Evolutionary conservation across 2,329 filamentous ascomycete genomes (phyloP), one percentile per base, ranked within the genome.

Genomic region (Aspergillus ochraceus): DNA sequence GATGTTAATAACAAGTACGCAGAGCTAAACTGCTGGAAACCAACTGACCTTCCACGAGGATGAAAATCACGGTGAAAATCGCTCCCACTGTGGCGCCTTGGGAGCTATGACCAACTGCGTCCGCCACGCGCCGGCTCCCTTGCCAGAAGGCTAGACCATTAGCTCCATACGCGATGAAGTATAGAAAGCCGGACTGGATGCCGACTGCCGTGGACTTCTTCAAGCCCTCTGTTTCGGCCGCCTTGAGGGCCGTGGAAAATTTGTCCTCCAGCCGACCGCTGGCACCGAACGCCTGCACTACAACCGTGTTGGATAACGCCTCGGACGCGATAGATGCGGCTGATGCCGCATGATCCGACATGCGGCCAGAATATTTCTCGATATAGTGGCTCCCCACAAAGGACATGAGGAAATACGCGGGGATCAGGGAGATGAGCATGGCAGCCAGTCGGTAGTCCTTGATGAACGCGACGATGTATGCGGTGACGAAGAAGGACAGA

Each of bases 111-210:
- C 54, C 54, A 22, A 74, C 68, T 4, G 68, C 54, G n/a, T 68
- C 75, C 11, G 80, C 81, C 47, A 87, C 81, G 54, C 81, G 81
- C 39, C 77, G 79, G 62, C 84, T 87, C 52, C 87, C 88, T 70
- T 89, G 83, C 86, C 86, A 90, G 68, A 88, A 90, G 0, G 87
- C 86, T 14, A 90, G 77, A 1, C 85, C 86, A 69, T 89, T 90
- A 6, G 86, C 86, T 2, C 85, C 82, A 64, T 88, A 90, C 4
- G 86, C 85, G 63, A 90, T 84, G 63, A 90, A 90, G 69, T 88
- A 90, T 6, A 90, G 75, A 17, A 84, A 71, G 10, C 87, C 87
- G 8, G 85, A 80, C 67, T 89, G 86, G 0, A 84, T 71, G 4
- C 83, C 88, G 26, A 83, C 79, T 0, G 82, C 79, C 1, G 81